A percentile compares a stretch with the other conserved stretches of the same genome.
phyloP scores from a whole-genome alignment of 169 alveolate species.

The Eimeria tenella region DNA sequence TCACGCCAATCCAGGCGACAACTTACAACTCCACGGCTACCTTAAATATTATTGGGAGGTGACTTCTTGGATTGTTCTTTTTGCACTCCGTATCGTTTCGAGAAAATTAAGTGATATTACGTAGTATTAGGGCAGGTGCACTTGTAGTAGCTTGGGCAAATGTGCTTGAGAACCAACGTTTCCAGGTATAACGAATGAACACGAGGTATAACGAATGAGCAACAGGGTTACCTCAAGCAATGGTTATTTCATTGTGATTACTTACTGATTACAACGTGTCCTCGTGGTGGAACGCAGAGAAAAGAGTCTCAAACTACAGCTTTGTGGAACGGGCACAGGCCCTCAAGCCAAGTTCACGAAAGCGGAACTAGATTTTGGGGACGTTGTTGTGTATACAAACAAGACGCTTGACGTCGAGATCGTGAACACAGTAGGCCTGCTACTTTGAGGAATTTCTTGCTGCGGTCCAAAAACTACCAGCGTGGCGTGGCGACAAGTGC shows the following conservation, averaged over 20 bases:
- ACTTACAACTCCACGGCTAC: conserved; percentile 6
- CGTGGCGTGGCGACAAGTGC: too few species aligned
- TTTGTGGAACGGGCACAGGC: conserved; percentile 75
- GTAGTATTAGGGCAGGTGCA: too few species aligned
- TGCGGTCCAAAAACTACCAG: too few species aligned
- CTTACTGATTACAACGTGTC: too few species aligned
- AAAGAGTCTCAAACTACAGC: conserved; percentile 36
- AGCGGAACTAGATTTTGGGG: conserved; percentile 51
- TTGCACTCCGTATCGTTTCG: too few species aligned
- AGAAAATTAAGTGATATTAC: too few species aligned
- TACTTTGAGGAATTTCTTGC: background rate
- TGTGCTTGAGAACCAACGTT: too few species aligned
- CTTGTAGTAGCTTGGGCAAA: too few species aligned
- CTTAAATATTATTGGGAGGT: conserved; percentile 61
- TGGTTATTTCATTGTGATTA: too few species aligned
- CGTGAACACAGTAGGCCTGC: conserved; percentile 42
- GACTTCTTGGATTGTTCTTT: background rate
- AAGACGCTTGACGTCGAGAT: conserved; percentile 67
- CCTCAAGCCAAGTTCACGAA: conserved; percentile 73
- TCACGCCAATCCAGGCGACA: conserved; percentile 56
- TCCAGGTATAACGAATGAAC: too few species aligned
- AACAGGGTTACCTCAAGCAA: too few species aligned
- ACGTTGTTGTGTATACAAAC: conserved; percentile 60
- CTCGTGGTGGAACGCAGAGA: conserved; percentile 55
- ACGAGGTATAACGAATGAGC: too few species aligned